Conservation (phyloP, 139 green algal genomes). For the Chlorella vulgaris region DNA sequence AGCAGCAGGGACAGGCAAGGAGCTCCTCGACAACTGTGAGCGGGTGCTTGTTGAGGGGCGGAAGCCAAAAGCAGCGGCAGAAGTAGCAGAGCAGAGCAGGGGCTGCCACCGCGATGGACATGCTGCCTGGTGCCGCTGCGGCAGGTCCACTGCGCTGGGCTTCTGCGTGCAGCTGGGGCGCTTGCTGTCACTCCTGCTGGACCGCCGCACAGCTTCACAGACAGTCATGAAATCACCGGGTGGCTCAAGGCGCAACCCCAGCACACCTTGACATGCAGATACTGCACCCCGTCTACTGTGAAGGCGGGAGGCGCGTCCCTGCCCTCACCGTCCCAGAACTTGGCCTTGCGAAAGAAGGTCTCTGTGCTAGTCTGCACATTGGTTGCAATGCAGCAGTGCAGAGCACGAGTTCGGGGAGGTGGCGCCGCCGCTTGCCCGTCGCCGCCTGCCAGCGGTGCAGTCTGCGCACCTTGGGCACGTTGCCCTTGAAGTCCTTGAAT, state of each 20-base stretch:
- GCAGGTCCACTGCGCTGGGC: no score
- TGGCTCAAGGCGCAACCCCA: not conserved
- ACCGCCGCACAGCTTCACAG: not conserved
- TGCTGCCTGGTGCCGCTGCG: no score
- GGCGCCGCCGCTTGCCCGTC: not conserved
- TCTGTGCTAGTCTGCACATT: slow-evolving; percentile 76
- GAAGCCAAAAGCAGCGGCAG: no score
- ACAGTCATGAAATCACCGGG: not conserved
- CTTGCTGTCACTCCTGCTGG: no score
- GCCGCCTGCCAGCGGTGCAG: not conserved
- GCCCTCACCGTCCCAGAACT: slow-evolving; percentile 81
- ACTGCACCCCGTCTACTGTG: slow-evolving; percentile 92
- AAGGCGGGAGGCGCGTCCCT: slow-evolving; percentile 91
- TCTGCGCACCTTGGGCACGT: slow-evolving; percentile 77
- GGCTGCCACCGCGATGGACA: no score
- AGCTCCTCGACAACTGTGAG: no score
- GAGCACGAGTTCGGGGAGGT: not conserved
- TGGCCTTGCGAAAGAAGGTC: slow-evolving; percentile 90
- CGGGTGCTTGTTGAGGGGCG: no score
- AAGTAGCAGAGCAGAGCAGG: no score
- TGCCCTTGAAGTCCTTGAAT: slow-evolving; percentile 84
- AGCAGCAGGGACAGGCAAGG: not conserved
- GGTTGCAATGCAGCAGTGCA: not conserved
- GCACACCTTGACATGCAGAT: slow-evolving; percentile 85
- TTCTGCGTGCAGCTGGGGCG: no score